Conservation (phyloP, 2,329 filamentous ascomycete genomes). For the Scedosporium dehoogii region DNA sequence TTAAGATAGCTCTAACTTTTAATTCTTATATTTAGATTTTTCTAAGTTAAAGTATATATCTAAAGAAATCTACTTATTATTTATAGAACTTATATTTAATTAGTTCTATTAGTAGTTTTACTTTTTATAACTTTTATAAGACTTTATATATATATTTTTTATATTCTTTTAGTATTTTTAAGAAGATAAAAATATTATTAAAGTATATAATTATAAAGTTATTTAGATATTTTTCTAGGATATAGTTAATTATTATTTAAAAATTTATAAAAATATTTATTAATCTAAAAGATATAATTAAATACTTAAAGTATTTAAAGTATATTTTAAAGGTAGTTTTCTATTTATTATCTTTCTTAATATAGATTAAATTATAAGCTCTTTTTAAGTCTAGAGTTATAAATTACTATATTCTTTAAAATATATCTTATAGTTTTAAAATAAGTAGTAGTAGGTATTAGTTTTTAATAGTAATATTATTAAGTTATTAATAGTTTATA, state of each 20-base stretch:
- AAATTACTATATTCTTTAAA: slow-evolving; percentile 1
- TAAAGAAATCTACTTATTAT: neutral
- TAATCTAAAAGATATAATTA: slow-evolving; percentile 10
- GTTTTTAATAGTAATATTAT: slow-evolving; percentile 6
- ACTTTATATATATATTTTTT: neutral
- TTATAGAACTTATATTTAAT: neutral
- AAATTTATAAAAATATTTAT: slow-evolving; percentile 10
- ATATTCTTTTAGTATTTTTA: slow-evolving; percentile 8
- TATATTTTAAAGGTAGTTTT: too few relatives aligned
- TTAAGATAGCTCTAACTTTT: neutral
- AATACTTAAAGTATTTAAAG: too few relatives aligned
- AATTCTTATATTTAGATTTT: neutral
- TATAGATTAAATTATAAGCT: slow-evolving; percentile 6
- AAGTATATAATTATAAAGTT: slow-evolving; percentile 11
- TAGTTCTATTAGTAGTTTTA: neutral
- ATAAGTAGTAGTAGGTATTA: slow-evolving; percentile 7
- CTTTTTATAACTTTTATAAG: neutral
- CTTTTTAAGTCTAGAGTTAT: slow-evolving; percentile 9
- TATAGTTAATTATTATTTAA: slow-evolving; percentile 3
- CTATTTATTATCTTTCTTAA: too few relatives aligned
- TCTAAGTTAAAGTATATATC: neutral
- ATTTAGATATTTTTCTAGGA: neutral
- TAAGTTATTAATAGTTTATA: slow-evolving; percentile 7
- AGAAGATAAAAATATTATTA: slow-evolving; percentile 12
- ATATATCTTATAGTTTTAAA: slow-evolving; percentile 6